A percentile compares a stretch with the other conserved stretches of the same genome.
These are phyloP conservation scores for Tetrahymena elliotti DNA, from an alignment of 73 alveolate species.

Conservation along the genomic window DNA sequence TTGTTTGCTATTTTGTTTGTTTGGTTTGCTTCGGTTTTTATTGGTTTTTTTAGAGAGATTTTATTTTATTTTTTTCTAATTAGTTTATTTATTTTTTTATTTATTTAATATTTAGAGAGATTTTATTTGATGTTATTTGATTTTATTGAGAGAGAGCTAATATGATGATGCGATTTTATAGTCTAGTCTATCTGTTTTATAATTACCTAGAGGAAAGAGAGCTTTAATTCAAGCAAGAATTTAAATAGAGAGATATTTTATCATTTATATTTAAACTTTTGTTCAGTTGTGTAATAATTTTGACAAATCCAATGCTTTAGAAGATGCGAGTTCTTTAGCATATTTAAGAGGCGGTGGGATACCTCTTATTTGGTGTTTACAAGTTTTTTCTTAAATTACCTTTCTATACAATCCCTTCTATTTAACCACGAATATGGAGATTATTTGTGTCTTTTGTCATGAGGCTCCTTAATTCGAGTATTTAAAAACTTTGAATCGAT, in stretches of 20 bases:
- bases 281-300: background rate
- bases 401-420: background rate
- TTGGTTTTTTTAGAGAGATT: background rate
- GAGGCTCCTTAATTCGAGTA: background rate
- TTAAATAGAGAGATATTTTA: background rate
- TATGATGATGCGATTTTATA: background rate
- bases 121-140: background rate
- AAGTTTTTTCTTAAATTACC: background rate
- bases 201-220: background rate
- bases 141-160: background rate
- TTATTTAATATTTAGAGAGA: background rate
- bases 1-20: background rate
- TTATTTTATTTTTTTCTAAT: background rate
- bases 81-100: too few relatives aligned
- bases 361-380: background rate
- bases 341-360: background rate
- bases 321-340: background rate
- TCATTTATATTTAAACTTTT: background rate
- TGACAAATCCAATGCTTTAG: background rate
- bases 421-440: background rate
- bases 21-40: background rate
- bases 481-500: background rate
- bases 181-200: background rate
- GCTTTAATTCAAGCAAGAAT: background rate
- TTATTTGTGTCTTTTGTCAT: background rate